Evolutionary conservation across 2,329 filamentous ascomycete species (phyloP).

Genomic region (Alternaria arbusti): DNA sequence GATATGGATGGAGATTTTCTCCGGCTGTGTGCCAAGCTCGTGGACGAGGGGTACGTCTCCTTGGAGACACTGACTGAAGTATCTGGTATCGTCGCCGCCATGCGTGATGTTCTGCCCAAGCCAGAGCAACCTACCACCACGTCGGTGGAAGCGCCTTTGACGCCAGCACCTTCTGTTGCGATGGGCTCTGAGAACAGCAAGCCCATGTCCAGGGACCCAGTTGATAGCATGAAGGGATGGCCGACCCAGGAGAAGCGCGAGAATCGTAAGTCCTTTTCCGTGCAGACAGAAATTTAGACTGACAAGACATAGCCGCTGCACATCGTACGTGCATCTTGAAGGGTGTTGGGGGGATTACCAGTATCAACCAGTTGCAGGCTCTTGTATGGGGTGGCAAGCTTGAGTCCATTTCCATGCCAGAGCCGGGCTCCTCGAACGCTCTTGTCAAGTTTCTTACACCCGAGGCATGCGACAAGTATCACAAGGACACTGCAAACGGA

Average conservation of each 20-base stretch:
- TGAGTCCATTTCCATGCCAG: constrained; percentile 38
- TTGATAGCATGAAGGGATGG: constrained; percentile 30
- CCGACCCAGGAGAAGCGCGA: constrained; percentile 39
- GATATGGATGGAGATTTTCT: constrained; percentile 32
- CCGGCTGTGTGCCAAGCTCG: constrained; percentile 26
- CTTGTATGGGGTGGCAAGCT: constrained; percentile 49
- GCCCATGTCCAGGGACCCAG: background rate
- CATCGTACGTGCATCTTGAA: constrained; percentile 38
- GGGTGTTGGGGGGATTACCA: constrained; percentile 27
- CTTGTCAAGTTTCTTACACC: constrained; percentile 43
- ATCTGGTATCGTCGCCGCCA: constrained; percentile 28
- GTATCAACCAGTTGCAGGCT: constrained; percentile 39
- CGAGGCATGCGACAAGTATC: constrained; percentile 42
- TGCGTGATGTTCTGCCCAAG: constrained; percentile 25
- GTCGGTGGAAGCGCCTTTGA: background rate
- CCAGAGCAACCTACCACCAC: constrained; percentile 2
- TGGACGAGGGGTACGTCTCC: constrained; percentile 23
- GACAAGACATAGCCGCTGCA: constrained; percentile 22
- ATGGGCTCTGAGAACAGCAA: background rate
- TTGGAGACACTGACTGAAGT: constrained; percentile 31
- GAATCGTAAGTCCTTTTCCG: constrained; percentile 23
- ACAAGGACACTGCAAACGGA: constrained; percentile 43
- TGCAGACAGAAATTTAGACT: background rate
- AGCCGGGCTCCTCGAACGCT: constrained; percentile 29
- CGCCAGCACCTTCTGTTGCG: background rate